Base-by-base conservation (phyloP, 805 yeast species). In the Suhomyces sp. region DNA sequence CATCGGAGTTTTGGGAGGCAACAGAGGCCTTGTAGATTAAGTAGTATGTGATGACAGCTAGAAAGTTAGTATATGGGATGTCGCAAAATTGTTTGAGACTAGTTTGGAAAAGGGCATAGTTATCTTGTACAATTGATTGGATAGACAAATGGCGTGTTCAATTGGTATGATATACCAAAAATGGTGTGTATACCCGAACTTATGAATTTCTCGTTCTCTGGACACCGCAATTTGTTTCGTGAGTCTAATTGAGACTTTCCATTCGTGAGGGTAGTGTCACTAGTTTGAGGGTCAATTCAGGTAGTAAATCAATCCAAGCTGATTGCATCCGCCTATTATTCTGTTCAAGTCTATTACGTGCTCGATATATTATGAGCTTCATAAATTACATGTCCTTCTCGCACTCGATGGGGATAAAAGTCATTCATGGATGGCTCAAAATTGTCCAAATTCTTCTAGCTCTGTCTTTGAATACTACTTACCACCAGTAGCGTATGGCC, bases 401-500 rank as follows among this genome's bases (percentile, higher is more conserved):
- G 13, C 21, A 12, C 22, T 37, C 9, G 22, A 12, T 37, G 22
- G 10, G 17, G 41, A 9, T 37, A 12, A n/a, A 31, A 2, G 22
- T 9, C 41, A 37, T 37, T 37, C 12, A 19, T 17, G 21, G 9
- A 19, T 21, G 17, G 39, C 13, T 31, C 27, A 25, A 12, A n/a
- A 27, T 41, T 13, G 44, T 13, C 21, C 44, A 41, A 13, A 41
- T 41, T 21, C 19, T n/a, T 22, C 17, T 12, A 12, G n/a, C 10
- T 41, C 17, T 10, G 19, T 8, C 21, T 41, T 41, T 22, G 29
- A 21, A 13, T 13, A 21, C 27, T 66, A 80, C 85, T 66, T 78
- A 79, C 93, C 91, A 68, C 94, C 96, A 66, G 81, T 84, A 64
- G 87, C 87, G 72, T 88, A 86, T 68, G 96, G 96, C 96, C 96